Percentiles rank a stretch among this genome's conserved stretches.
These are phyloP conservation scores for Verticillium nonalfalfae DNA, from an alignment of 2,329 filamentous ascomycete species.

Conservation along the genomic window DNA sequence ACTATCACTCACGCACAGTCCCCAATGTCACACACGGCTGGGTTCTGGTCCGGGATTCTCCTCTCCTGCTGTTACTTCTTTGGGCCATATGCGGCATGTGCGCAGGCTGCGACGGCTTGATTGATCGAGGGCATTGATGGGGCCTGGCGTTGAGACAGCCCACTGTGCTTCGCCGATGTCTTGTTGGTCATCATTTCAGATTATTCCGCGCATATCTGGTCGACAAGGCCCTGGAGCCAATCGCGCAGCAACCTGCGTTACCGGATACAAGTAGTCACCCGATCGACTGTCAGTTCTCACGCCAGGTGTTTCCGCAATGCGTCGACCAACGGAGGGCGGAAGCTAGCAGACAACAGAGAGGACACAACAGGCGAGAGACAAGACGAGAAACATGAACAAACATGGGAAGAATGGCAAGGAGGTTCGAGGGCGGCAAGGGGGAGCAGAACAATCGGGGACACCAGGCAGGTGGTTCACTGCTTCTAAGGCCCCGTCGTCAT, in stretches of 20 bases:
- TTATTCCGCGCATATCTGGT: neutral
- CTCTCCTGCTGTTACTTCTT: neutral
- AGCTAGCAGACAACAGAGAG: too few relatives aligned
- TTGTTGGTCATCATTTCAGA: neutral
- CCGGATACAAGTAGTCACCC: neutral
- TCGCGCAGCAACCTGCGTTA: neutral
- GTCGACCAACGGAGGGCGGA: neutral
- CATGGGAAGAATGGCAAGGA: neutral
- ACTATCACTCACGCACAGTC: neutral
- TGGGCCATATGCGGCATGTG: neutral
- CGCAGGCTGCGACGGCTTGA: neutral
- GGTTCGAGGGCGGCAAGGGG: neutral
- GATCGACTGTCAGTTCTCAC: neutral
- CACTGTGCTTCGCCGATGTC: neutral
- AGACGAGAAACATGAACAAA: neutral
- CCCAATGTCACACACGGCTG: neutral
- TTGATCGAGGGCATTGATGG: neutral
- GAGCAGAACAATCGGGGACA: neutral
- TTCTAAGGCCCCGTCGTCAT: neutral
- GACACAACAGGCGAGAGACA: neutral
- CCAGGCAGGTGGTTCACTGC: neutral
- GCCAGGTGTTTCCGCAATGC: neutral
- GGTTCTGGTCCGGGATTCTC: neutral
- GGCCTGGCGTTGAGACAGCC: neutral
- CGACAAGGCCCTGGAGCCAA: neutral